These are phyloP conservation scores for Pseudomonodictys pantanalensis DNA, from an alignment of 495 filamentous ascomycete species.

Conservation along the genomic window DNA sequence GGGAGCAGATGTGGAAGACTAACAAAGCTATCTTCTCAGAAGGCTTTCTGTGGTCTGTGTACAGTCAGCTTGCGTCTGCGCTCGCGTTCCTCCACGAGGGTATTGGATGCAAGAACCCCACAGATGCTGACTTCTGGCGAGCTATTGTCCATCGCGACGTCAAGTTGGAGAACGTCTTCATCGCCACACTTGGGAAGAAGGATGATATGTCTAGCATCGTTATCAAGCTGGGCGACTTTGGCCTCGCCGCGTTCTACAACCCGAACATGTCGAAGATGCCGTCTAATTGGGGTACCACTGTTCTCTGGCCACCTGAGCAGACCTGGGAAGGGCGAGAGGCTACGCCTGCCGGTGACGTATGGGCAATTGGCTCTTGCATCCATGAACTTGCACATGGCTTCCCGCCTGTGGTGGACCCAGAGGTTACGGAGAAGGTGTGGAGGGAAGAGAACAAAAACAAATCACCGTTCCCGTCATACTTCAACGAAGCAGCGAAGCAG, in stretches of 20 bases:
- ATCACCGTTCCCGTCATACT: not conserved
- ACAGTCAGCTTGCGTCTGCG: conserved; percentile 8
- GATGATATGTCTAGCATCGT: not conserved
- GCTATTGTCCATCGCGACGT: conserved; percentile 20
- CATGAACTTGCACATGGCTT: conserved; percentile 15
- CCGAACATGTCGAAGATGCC: not conserved
- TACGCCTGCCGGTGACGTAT: conserved; percentile 17
- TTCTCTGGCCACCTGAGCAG: conserved; percentile 21
- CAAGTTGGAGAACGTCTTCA: conserved; percentile 15
- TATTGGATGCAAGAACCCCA: not conserved
- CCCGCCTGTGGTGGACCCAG: not conserved
- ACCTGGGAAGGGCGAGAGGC: not conserved
- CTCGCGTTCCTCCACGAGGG: conserved; percentile 23
- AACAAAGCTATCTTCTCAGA: conserved; percentile 7
- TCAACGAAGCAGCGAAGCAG: not conserved
- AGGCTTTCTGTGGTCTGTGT: conserved; percentile 7
- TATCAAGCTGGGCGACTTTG: conserved; percentile 25
- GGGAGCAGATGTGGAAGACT: not conserved
- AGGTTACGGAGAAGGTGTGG: not conserved
- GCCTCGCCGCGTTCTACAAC: conserved; percentile 6
- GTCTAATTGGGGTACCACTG: not conserved
- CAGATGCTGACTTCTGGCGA: not conserved
- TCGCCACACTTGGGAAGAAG: not conserved
- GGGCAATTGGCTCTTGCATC: conserved; percentile 19
- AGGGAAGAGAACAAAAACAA: not conserved